Evolutionary conservation across 164 flowering plant genomes (phyloP).

Genomic region (Berberis thunbergii): DNA sequence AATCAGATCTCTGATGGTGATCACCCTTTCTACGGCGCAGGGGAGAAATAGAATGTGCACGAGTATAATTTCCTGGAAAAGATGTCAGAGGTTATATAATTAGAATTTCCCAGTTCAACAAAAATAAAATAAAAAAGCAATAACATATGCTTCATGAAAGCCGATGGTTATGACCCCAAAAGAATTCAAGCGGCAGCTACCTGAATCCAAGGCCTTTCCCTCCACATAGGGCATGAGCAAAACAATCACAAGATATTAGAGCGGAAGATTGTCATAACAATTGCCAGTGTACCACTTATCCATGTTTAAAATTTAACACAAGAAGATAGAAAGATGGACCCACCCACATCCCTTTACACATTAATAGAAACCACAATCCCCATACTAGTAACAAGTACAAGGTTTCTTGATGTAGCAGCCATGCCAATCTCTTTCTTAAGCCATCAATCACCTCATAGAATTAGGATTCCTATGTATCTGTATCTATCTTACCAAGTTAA

Average conservation of each 20-base stretch:
- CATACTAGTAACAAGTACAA: background rate
- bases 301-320: constrained; percentile 8
- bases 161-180: constrained; percentile 10
- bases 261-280: constrained; percentile 11
- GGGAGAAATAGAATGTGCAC: constrained; percentile 58
- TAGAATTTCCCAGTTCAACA: constrained; percentile 6
- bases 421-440: background rate
- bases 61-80: constrained; percentile 52
- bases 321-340: constrained; percentile 5
- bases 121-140: constrained; percentile 7
- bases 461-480: too few species aligned
- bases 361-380: constrained; percentile 2
- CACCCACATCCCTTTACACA: background rate
- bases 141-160: constrained; percentile 3
- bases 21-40: constrained; percentile 52
- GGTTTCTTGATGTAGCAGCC: background rate
- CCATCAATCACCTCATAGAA: background rate
- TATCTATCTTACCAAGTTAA: too few species aligned
- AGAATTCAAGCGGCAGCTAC: constrained; percentile 17
- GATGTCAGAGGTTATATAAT: constrained; percentile 25
- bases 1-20: constrained; percentile 42
- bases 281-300: constrained; percentile 14
- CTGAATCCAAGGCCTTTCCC: constrained; percentile 19
- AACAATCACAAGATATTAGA: constrained; percentile 16
- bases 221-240: constrained; percentile 14